Conservation (phyloP, 2,329 filamentous ascomycete genomes). For the Ophioceras dolichostomum region DNA sequence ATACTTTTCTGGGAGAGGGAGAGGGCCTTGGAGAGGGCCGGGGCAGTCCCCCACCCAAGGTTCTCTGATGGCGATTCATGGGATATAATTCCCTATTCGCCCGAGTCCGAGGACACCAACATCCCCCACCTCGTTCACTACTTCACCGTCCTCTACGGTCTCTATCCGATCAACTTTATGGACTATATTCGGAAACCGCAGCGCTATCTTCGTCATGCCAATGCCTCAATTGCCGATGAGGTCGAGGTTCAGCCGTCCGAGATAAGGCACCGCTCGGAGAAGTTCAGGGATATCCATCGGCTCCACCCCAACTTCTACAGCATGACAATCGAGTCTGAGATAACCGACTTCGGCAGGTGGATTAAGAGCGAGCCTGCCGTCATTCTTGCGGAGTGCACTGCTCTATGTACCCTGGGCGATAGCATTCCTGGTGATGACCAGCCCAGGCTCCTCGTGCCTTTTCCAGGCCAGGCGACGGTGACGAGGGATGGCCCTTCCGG, state of each 20-base stretch:
- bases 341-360: conserved; percentile 65
- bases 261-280: conserved; percentile 63
- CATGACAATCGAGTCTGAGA: conserved; percentile 67
- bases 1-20: conserved; percentile 66
- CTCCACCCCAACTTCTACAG: conserved; percentile 79
- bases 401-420: conserved; percentile 34
- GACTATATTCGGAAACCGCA: conserved; percentile 76
- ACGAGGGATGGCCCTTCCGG: too few relatives aligned
- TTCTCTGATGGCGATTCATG: conserved; percentile 31
- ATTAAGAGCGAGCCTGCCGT: conserved; percentile 69
- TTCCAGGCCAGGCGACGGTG: too few relatives aligned
- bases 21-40: conserved; percentile 24
- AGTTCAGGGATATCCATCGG: conserved; percentile 59
- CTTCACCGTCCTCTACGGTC: conserved; percentile 71
- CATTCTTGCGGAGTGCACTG: conserved; percentile 68
- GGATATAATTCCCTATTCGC: conserved; percentile 50
- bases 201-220: conserved; percentile 61
- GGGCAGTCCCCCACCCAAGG: conserved; percentile 24
- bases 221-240: conserved; percentile 57
- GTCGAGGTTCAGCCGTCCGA: conserved; percentile 69
- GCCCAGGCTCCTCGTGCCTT: conserved; percentile 2
- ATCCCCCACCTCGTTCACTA: conserved; percentile 61
- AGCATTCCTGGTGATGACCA: background rate
- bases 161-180: conserved; percentile 80
- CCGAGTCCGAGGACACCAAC: conserved; percentile 47